phyloP scores from a whole-genome alignment of 2,329 filamentous ascomycete genomes.

The Aspergillus fumigatus region DNA sequence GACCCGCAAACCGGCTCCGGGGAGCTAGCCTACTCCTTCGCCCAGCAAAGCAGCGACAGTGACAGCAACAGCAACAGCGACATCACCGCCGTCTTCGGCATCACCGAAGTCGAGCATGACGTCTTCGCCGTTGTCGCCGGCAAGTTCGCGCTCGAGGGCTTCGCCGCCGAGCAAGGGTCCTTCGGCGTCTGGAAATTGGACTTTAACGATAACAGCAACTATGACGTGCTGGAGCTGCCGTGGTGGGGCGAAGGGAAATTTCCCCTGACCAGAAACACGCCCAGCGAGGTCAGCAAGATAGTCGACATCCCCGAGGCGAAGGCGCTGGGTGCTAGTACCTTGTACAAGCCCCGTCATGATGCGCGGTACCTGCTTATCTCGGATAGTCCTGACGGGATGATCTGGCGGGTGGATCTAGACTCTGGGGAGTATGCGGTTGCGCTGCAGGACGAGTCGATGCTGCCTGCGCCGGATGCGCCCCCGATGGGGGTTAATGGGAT shows the following conservation, averaged over 20 bases:
- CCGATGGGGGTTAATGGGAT: constrained; percentile 19
- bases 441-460: constrained; percentile 18
- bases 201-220: constrained; percentile 18
- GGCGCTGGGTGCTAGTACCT: not conserved
- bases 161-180: not conserved
- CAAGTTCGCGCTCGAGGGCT: not conserved
- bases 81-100: not conserved
- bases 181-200: not conserved
- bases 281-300: not conserved
- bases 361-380: not conserved
- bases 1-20: not conserved
- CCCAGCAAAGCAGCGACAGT: not conserved
- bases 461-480: constrained; percentile 15
- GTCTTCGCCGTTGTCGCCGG: not conserved
- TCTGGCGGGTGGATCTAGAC: constrained; percentile 18
- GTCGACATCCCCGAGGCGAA: not conserved
- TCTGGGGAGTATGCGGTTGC: constrained; percentile 16
- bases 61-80: not conserved
- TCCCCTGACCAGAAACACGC: not conserved
- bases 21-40: not conserved
- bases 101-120: not conserved
- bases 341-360: not conserved
- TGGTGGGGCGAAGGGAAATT: not conserved
- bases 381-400: constrained; percentile 7
- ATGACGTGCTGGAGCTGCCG: constrained; percentile 20